phyloP scores from a whole-genome alignment of 495 filamentous ascomycete species.

The Xylaria flabelliformis region DNA sequence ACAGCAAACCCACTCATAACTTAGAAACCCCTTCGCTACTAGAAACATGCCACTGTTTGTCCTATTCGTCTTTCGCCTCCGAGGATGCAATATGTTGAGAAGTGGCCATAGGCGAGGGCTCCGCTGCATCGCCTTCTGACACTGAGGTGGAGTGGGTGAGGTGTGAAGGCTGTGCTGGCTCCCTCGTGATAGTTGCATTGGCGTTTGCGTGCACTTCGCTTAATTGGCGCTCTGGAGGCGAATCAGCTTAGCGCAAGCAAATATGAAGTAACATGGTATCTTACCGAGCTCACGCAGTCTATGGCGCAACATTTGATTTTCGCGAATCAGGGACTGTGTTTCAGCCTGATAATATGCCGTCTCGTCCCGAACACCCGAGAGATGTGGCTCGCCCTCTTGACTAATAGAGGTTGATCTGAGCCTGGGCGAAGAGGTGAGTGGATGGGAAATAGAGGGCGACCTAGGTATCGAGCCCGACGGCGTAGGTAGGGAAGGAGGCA shows the following conservation, averaged over 20 bases:
- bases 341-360: conserved; percentile 91
- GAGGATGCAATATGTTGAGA: conserved; percentile 3
- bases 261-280: conserved; percentile 30
- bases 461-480: conserved; percentile 51
- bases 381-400: conserved; percentile 54
- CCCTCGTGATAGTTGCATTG: conserved; percentile 44
- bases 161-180: conserved; percentile 48
- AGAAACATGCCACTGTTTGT: not conserved
- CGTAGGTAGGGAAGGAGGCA: conserved; percentile 31
- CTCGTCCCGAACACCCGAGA: conserved; percentile 70
- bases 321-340: conserved; percentile 80
- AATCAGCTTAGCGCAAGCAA: conserved; percentile 6
- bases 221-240: conserved; percentile 46
- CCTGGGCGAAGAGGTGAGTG: conserved; percentile 59
- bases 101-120: conserved; percentile 2
- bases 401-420: conserved; percentile 62
- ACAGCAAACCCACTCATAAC: not conserved
- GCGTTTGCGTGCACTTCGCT: conserved; percentile 45
- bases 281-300: conserved; percentile 83
- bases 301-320: conserved; percentile 91
- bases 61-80: conserved; percentile 24
- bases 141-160: conserved; percentile 44
- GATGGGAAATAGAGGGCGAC: conserved; percentile 60
- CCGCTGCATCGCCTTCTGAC: conserved; percentile 34
- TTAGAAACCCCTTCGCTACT: conserved; percentile 6